phyloP scores from a whole-genome alignment of 192 early-diverging fungal genomes.

The Entophlyctis luteolus region DNA sequence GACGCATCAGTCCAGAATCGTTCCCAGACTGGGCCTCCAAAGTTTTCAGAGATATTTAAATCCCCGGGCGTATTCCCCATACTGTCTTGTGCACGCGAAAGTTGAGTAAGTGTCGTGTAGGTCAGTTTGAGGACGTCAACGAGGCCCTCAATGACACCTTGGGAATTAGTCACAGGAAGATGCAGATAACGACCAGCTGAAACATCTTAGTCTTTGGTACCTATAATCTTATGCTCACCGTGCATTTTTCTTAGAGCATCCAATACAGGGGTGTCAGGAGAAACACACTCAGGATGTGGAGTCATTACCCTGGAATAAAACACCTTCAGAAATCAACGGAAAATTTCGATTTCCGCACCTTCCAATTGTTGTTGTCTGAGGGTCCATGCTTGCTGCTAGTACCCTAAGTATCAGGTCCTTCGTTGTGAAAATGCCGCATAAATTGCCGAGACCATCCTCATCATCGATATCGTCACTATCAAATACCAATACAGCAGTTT shows the following conservation, averaged over 20 bases:
- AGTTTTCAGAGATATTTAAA: too few relatives aligned
- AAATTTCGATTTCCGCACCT: conserved; percentile 1
- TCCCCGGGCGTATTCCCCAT: conserved; percentile 3
- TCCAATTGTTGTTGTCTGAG: conserved; percentile 67
- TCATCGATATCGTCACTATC: conserved; percentile 14
- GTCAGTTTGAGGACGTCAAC: conserved; percentile 55
- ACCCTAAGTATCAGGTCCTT: conserved; percentile 55
- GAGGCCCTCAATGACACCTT: conserved; percentile 39
- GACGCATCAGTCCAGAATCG: conserved; percentile 39
- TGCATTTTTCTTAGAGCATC: conserved; percentile 52
- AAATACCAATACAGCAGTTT: conserved; percentile 47
- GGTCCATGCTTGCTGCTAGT: conserved; percentile 68
- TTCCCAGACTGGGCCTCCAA: conserved; percentile 48
- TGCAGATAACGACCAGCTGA: conserved; percentile 45
- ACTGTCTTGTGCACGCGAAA: conserved; percentile 5
- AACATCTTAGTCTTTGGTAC: background rate
- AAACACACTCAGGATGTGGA: conserved; percentile 53
- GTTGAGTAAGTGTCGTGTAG: conserved; percentile 32
- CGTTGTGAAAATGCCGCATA: conserved; percentile 90
- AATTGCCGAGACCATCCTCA: conserved; percentile 47
- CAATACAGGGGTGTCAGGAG: conserved; percentile 38
- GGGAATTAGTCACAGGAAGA: conserved; percentile 44
- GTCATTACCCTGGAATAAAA: conserved; percentile 30
- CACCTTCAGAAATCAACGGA: background rate
- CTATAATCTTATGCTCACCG: background rate